A percentile compares a stretch with the other conserved stretches of the same genome.
Evolutionary conservation across 2,329 filamentous ascomycete genomes (phyloP).

Genomic region (Elsinoe fawcettii): DNA sequence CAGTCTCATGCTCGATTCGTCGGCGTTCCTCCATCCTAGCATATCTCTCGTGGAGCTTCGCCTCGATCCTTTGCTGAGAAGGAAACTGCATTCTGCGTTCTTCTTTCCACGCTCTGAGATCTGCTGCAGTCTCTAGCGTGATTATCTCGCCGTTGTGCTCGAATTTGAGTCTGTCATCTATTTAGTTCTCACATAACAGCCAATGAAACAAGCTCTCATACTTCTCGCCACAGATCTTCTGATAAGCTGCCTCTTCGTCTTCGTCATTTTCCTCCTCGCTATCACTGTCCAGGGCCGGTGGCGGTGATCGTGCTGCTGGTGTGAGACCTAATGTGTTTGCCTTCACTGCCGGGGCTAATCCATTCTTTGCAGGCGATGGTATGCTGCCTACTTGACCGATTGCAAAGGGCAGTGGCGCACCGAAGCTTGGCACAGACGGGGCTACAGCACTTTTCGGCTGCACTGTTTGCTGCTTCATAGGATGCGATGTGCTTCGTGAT

Average conservation of each 20-base stretch:
- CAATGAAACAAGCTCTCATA: conserved; percentile 22
- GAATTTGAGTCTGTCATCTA: conserved; percentile 36
- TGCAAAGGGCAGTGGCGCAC: conserved; percentile 21
- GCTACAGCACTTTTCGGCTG: conserved; percentile 21
- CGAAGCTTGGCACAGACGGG: conserved; percentile 29
- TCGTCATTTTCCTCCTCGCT: conserved; percentile 55
- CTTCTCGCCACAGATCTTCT: conserved; percentile 41
- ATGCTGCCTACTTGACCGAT: conserved; percentile 13
- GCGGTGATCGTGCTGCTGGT: conserved; percentile 32
- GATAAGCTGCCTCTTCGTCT: conserved; percentile 56
- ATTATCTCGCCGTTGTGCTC: conserved; percentile 50
- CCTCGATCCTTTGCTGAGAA: conserved; percentile 61
- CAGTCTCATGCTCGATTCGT: conserved; percentile 25
- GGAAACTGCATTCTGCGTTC: conserved; percentile 76
- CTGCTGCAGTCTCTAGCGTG: conserved; percentile 49
- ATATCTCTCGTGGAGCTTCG: conserved; percentile 34
- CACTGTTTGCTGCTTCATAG: conserved; percentile 17
- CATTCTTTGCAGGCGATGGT: conserved; percentile 15
- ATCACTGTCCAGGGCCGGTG: conserved; percentile 21
- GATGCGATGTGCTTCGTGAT: conserved; percentile 5
- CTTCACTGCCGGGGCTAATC: conserved; percentile 46
- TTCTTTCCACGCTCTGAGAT: conserved; percentile 71
- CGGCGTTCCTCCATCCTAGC: conserved; percentile 23
- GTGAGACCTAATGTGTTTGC: conserved; percentile 65
- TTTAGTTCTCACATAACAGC: conserved; percentile 24